Evolutionary conservation across 73 alveolate species (phyloP), one percentile per base, ranked within the genome.

Genomic region (Durusdinium trenchii): DNA sequence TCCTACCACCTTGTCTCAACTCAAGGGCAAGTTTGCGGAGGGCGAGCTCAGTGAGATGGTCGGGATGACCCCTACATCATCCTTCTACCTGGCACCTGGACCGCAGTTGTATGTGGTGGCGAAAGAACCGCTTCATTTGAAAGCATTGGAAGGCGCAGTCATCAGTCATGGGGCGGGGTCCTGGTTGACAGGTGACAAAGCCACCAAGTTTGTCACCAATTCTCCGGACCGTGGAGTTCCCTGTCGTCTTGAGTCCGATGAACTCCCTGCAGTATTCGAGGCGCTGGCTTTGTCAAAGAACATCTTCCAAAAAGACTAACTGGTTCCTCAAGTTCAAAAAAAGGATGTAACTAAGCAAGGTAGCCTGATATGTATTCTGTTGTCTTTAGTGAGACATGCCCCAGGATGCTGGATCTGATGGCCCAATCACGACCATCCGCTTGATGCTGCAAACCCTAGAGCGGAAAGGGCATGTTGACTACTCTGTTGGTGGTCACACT

Each of bases 161-260:
- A 51, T 73, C 54, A n/a, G 20, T 32, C 84, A 73, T 36, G 84
- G 84, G 6, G 84, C 84, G 6, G 84, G 84, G 32, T 73, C 84
- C 3, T 73, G 84, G 84, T 36, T 73, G 50, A 73, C 84, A 6
- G 84, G 84, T 3, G 84, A 73, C 51, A 73, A 73, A 73, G 84
- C 84, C 6, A 6, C 51, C 20, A 73, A 73, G 32, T 73, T 73
- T 35, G 28, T 36, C 20, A 51, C 84, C 52, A 73, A 73, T 51
- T 36, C 32, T 51, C 84, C 84, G 4, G 52, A 73, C 9, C 84
- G 84, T 73, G 84, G 52, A 6, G 40, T 73, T 28, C 84, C 84
- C 12, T 73, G 84, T 28, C 30, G 7, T 6, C 48, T 73, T 26
- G 28, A 18, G 20, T 12, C 18, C 28, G 84, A 73, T 73, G 52